phyloP scores from a whole-genome alignment of 805 yeast genomes.

The Tetrapisispora arboricola region DNA sequence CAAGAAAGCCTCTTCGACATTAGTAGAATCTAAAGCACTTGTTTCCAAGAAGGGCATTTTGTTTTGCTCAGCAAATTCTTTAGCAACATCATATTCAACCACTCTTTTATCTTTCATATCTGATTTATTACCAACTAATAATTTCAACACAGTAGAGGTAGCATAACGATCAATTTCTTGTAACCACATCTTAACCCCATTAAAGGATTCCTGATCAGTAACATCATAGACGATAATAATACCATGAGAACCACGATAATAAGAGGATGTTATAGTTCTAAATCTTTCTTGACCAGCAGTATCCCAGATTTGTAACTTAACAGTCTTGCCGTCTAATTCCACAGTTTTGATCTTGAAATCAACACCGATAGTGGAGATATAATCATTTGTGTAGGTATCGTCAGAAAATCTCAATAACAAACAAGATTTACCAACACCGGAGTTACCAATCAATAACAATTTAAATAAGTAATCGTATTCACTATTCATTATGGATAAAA shows the following conservation, averaged over 20 bases:
- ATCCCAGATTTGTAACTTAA: conserved; percentile 97
- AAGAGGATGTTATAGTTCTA: conserved; percentile 93
- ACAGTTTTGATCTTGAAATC: conserved; percentile 85
- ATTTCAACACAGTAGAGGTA: conserved; percentile 92
- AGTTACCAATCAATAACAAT: conserved; percentile 90
- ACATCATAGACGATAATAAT: conserved; percentile 96
- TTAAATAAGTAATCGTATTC: conserved; percentile 98
- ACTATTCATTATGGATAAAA: conserved; percentile 54
- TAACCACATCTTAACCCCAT: conserved; percentile 95
- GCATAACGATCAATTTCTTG: conserved; percentile 98
- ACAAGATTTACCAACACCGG: conserved; percentile 98
- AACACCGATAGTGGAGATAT: conserved; percentile 95
- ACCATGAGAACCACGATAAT: conserved; percentile 98
- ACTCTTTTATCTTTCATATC: conserved; percentile 89
- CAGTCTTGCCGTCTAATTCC: conserved; percentile 93
- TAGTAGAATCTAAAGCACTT: conserved; percentile 87
- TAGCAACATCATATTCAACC: conserved; percentile 91
- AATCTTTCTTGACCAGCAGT: conserved; percentile 99
- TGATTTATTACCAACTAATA: conserved; percentile 93
- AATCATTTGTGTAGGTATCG: conserved; percentile 92
- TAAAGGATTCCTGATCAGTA: conserved; percentile 92
- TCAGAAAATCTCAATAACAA: conserved; percentile 91
- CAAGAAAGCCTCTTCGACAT: conserved; percentile 96
- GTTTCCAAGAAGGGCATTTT: conserved; percentile 95
- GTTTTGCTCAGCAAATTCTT: conserved; percentile 88